Evolutionary conservation across 129 eudicot species (phyloP), one percentile per base, ranked within the genome.

Genomic region (Heracleum sosnowskyi): DNA sequence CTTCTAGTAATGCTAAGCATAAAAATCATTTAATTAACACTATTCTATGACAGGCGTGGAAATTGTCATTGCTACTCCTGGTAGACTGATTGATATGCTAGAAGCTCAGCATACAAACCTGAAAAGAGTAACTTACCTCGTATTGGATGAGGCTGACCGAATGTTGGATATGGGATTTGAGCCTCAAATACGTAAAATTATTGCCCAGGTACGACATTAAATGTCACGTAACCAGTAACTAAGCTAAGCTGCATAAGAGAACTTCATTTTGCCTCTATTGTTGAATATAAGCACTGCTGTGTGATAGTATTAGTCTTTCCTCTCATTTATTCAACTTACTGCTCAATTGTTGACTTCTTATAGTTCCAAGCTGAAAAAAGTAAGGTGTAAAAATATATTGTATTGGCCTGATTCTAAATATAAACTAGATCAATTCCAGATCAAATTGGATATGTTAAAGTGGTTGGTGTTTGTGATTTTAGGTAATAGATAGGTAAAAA

Each of bases 121-220:
- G 88, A 88, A 79, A 87, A 90, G 97, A 85, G 97, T 96, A 79
- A 95, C 99, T 31, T 95, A 95, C 83, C 91, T 95, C 79, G 99
- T 92, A n/a, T 78, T 95, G 81, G 99, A 95, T 77, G 99, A 95
- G 88, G 99, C 99, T 82, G 99, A 95, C 81, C 90, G 99, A 17
- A 95, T 95, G 99, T 85, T 95, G 78, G 99, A 95, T 81, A 95
- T 95, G 99, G 99, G 99, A 35, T 95, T 95, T 85, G 99, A 95
- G 85, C 99, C 99, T 79, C 99, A 95, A 85, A 95, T 95, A 76
- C 83, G 99, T 85, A 95, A 92, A 83, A 87, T 95, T 77, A 79
- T 95, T 40, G 79, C 95, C 36, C 99, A 95, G 86, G 99, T 90
- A 81, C 37, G 80, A 22, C n/a, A 77, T 41, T 45, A 41, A 37